phyloP scores from a whole-genome alignment of 2,329 filamentous ascomycete genomes.

The Cryphonectria nitschkei region DNA sequence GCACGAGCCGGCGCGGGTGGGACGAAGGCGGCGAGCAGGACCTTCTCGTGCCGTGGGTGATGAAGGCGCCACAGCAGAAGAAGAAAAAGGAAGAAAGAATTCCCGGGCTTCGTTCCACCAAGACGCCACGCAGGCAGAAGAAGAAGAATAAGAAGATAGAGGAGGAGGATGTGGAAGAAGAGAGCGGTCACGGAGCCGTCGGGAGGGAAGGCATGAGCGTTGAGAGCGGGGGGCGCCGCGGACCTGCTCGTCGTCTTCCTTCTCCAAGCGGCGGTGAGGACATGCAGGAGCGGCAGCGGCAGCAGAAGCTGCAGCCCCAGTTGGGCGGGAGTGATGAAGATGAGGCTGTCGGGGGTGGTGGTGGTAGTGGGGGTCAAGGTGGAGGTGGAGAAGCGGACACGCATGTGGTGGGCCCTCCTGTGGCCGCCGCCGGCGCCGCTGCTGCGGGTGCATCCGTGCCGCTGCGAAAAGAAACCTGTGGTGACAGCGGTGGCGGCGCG shows the following conservation, averaged over 20 bases:
- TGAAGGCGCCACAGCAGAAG: slow-evolving; percentile 47
- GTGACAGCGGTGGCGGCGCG: slow-evolving; percentile 10
- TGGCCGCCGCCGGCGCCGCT: background rate
- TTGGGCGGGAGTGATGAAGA: slow-evolving; percentile 6
- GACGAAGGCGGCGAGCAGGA: slow-evolving; percentile 83
- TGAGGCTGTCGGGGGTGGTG: background rate
- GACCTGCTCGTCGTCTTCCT: background rate
- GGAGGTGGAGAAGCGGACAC: background rate
- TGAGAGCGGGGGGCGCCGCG: slow-evolving; percentile 8
- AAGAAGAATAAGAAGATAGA: background rate
- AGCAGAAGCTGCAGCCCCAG: slow-evolving; percentile 4
- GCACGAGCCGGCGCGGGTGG: slow-evolving; percentile 84
- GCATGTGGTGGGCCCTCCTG: slow-evolving; percentile 9
- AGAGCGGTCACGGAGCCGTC: background rate
- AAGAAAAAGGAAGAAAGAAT: slow-evolving; percentile 29
- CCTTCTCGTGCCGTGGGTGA: slow-evolving; percentile 94
- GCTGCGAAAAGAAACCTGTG: slow-evolving; percentile 6
- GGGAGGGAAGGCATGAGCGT: background rate
- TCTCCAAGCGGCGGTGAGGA: slow-evolving; percentile 25
- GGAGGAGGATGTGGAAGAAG: background rate
- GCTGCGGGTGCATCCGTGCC: slow-evolving; percentile 10
- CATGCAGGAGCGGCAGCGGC: slow-evolving; percentile 17
- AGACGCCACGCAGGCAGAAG: slow-evolving; percentile 9
- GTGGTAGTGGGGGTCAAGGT: background rate
- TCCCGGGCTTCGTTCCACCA: slow-evolving; percentile 5